Conservation (phyloP, 2,329 filamentous ascomycete genomes). For the Xenoacremonium recifei region DNA sequence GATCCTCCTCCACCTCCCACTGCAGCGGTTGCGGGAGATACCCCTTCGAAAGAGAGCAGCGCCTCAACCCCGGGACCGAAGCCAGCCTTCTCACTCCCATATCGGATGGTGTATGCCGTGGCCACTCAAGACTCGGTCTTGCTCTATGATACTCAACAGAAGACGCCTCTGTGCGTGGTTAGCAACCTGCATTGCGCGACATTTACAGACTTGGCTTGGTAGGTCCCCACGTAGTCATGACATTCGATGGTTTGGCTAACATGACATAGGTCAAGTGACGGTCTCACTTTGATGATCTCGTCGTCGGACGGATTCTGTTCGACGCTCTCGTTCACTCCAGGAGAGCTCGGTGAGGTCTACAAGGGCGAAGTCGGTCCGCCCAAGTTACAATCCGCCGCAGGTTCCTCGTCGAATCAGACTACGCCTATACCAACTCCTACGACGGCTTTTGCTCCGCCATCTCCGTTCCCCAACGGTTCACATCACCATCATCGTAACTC, state of each 20-base stretch:
- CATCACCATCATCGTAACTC: constrained; percentile 59
- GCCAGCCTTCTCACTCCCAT: constrained; percentile 79
- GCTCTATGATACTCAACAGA: constrained; percentile 95
- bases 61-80: constrained; percentile 57
- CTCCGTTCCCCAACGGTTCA: constrained; percentile 49
- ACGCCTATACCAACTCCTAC: constrained; percentile 73
- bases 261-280: constrained; percentile 46
- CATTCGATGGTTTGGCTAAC: constrained; percentile 24
- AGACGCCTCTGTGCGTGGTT: constrained; percentile 88
- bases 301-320: constrained; percentile 99
- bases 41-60: constrained; percentile 53
- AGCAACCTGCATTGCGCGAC: constrained; percentile 97
- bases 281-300: constrained; percentile 74
- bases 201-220: constrained; percentile 96
- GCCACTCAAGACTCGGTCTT: constrained; percentile 95
- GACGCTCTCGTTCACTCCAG: constrained; percentile 76
- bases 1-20: constrained; percentile 82
- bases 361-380: constrained; percentile 61
- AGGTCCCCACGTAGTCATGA: constrained; percentile 34
- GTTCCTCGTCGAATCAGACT: constrained; percentile 56
- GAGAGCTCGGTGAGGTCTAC: constrained; percentile 83
- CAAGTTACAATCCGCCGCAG: constrained; percentile 41
- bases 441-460: constrained; percentile 59
- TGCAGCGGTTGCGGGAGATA: constrained; percentile 48
- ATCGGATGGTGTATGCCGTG: constrained; percentile 94